Conservation (phyloP, 176 grass and related monocot species). For the Zea luxurians region DNA sequence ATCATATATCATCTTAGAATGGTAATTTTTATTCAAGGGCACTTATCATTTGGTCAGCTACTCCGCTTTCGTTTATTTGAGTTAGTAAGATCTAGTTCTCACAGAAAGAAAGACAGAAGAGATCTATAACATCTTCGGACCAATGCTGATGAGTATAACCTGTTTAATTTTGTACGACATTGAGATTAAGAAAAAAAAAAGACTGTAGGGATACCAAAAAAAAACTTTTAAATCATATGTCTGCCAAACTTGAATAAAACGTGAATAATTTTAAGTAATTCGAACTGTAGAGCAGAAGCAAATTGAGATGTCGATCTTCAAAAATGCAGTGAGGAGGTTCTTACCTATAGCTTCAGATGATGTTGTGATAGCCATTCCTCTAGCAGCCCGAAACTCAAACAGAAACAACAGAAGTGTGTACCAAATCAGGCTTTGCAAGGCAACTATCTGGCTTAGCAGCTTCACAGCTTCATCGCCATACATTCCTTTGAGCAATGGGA, state of each 20-base stretch:
- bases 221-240: not conserved
- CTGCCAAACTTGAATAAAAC: not conserved
- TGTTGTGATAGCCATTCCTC: constrained; percentile 42
- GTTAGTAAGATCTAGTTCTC: constrained; percentile 10
- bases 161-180: constrained; percentile 7
- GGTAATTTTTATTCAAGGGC: not conserved
- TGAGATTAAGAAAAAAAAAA: not conserved
- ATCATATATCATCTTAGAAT: not conserved
- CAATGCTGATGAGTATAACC: constrained; percentile 1
- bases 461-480: constrained; percentile 81
- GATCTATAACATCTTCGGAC: constrained; percentile 9
- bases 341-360: constrained; percentile 62
- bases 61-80: not conserved
- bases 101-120: not conserved
- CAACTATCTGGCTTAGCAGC: constrained; percentile 84
- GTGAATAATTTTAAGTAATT: constrained; percentile 16
- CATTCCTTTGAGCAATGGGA: constrained; percentile 90
- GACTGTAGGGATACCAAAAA: not conserved
- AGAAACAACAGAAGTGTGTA: constrained; percentile 74
- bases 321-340: constrained; percentile 35
- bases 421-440: constrained; percentile 89
- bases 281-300: constrained; percentile 2
- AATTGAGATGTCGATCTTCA: constrained; percentile 29
- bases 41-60: not conserved
- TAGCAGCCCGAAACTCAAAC: constrained; percentile 66